Evolutionary conservation across 495 filamentous ascomycete genomes (phyloP).

Genomic region (Paragyromitra xinjiangensis): DNA sequence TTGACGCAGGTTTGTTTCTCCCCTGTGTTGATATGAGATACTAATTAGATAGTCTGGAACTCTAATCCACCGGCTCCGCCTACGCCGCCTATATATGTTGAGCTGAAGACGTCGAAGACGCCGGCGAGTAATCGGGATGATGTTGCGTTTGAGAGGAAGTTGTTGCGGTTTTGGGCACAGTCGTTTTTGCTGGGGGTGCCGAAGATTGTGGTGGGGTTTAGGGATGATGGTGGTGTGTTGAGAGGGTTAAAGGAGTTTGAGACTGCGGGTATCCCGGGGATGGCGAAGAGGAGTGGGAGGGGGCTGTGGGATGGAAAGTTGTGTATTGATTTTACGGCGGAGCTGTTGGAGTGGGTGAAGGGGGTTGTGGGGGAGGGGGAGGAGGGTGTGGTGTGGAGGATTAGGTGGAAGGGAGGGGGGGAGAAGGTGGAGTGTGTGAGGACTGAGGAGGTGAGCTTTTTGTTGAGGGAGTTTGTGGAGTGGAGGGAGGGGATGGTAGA

Average conservation of each 20-base stretch:
- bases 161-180: conserved; percentile 95
- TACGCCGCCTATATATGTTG: conserved; percentile 84
- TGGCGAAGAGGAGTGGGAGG: conserved; percentile 70
- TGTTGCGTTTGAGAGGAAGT: conserved; percentile 82
- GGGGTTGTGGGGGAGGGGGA: conserved; percentile 66
- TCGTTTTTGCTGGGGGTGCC: conserved; percentile 93
- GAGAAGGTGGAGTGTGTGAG: conserved; percentile 1
- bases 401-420: conserved; percentile 57
- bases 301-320: conserved; percentile 85
- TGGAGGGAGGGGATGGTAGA: conserved; percentile 30
- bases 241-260: conserved; percentile 76
- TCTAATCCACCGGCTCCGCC: conserved; percentile 62
- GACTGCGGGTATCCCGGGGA: conserved; percentile 76
- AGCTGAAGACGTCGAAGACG: conserved; percentile 88
- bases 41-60: conserved; percentile 39
- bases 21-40: neutral
- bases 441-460: conserved; percentile 14
- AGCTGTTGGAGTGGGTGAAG: conserved; percentile 72
- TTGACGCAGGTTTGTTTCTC: conserved; percentile 78
- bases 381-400: conserved; percentile 82
- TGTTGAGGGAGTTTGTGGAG: conserved; percentile 26
- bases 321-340: conserved; percentile 86
- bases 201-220: conserved; percentile 89
- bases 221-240: conserved; percentile 76
- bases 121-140: conserved; percentile 71